Percentiles rank a stretch among this genome's conserved stretches.
Conservation (phyloP, 352 stramenopile species). For the Pythium monospermum region DNA sequence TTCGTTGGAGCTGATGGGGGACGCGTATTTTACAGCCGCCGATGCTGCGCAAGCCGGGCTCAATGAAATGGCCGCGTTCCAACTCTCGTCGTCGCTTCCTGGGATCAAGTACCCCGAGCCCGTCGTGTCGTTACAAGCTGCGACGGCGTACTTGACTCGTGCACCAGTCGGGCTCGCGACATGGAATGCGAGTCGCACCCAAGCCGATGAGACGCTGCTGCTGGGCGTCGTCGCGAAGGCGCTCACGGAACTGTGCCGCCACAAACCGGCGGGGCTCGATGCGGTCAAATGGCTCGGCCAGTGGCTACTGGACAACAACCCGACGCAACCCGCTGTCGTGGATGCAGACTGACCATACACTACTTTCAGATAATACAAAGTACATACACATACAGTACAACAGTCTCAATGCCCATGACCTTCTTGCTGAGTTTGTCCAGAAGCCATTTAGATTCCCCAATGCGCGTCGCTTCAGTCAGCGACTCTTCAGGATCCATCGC, state of each 20-base stretch:
- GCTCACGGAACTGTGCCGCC: conserved; percentile 73
- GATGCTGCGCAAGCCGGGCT: conserved; percentile 31
- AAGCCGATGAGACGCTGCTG: conserved; percentile 36
- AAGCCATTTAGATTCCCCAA: neutral
- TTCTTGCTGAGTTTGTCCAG: neutral
- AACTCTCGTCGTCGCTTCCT: conserved; percentile 55
- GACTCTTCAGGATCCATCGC: neutral
- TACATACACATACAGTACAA: conserved; percentile 1
- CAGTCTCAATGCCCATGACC: too few species aligned
- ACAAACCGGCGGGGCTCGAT: conserved; percentile 69
- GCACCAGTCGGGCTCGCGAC: conserved; percentile 40
- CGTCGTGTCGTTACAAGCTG: conserved; percentile 53
- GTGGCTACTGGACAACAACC: conserved; percentile 86
- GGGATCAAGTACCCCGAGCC: conserved; percentile 49
- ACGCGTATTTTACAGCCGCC: conserved; percentile 52
- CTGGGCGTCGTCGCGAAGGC: conserved; percentile 67
- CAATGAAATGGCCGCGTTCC: conserved; percentile 43
- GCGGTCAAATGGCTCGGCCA: conserved; percentile 78
- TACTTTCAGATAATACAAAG: too few species aligned
- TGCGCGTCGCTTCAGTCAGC: conserved; percentile 2
- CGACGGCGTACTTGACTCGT: conserved; percentile 55
- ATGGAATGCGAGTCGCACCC: conserved; percentile 37
- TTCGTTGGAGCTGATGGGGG: conserved; percentile 60
- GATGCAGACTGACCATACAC: conserved; percentile 37
- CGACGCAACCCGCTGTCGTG: conserved; percentile 67